Evolutionary conservation across 2,329 filamentous ascomycete genomes (phyloP), one percentile per base, ranked within the genome.

Genomic region (Cercospora sp.): DNA sequence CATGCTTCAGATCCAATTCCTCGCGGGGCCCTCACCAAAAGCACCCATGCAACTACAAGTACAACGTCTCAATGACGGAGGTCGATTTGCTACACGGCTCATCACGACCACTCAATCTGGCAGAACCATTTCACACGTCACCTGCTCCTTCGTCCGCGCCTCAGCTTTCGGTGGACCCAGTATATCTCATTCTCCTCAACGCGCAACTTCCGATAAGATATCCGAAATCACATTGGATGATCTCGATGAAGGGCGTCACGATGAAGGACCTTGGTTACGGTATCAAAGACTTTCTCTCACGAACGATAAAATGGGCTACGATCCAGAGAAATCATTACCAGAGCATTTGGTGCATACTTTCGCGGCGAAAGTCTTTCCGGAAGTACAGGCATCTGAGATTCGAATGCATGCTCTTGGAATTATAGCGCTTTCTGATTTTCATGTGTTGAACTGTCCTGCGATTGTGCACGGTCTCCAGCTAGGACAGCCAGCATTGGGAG

Each of bases 381-480:
- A 42, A 3, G 60, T 72, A 51, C 26, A 28, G 18, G 60, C 60
- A 20, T 16, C 63, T 9, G 31, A 31, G 5, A 23, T 18, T 3
- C 31, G 62, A 16, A 28, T 67, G 4, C 70, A 72, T 39, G 62
- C 65, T 5, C 59, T 69, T 2, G 70, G 68, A 9, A 69, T 72
- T 5, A 66, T 72, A 2, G 66, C 65, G 5, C 63, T 70, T 8
- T 70, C 68, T 3, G 70, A 72, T 20, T 72, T 70, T 59, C 70
- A 70, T 51, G 61, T 72, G 9, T 51, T 72, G 5, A 65, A 69
- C 20, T 67, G 66, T 42, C 68, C 70, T 26, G 68, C 68, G 7
- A 63, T 60, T 6, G 30, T 70, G 3, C 68, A 72, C 64, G 30
- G 42, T 16, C 59, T 55, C 8, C 33, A 58, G 2, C 28, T 67